Evolutionary conservation across 176 grass and related monocot genomes (phyloP).

Genomic region (Avena sativa): DNA sequence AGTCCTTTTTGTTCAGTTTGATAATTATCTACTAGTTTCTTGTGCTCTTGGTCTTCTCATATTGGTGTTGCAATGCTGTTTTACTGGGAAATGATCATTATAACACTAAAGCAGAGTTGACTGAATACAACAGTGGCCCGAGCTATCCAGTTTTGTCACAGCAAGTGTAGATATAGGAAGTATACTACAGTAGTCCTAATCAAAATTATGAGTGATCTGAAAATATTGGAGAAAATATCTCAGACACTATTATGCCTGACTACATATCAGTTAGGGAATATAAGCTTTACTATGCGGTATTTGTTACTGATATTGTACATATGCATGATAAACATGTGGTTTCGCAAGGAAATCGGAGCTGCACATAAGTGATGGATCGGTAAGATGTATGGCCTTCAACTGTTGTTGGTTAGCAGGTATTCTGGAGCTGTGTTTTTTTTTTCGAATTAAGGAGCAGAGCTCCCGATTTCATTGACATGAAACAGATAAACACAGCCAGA

Average conservation of each 20-base stretch:
- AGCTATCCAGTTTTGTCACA: background rate
- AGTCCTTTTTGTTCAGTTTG: constrained; percentile 1
- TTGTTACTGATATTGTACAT: background rate
- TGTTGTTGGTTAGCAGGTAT: constrained; percentile 46
- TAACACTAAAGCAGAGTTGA: background rate
- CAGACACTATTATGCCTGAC: background rate
- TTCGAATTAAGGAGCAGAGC: background rate
- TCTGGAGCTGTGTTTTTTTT: constrained; percentile 47
- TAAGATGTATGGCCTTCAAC: background rate
- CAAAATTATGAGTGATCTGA: background rate
- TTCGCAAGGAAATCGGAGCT: constrained; percentile 19
- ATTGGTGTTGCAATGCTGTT: constrained; percentile 3
- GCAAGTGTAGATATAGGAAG: background rate
- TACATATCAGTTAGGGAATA: background rate
- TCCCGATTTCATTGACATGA: too few species aligned
- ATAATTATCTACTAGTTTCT: constrained; percentile 5
- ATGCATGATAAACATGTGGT: constrained; percentile 13
- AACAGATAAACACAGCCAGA: too few species aligned
- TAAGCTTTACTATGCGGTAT: constrained; percentile 5
- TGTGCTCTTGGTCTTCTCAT: background rate
- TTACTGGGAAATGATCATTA: background rate
- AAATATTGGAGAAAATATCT: background rate
- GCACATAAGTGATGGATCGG: constrained; percentile 18
- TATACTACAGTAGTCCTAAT: background rate
- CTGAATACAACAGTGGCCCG: background rate